phyloP scores from a whole-genome alignment of 2,329 filamentous ascomycete species.

The Pseudohalonectria lignicola region DNA sequence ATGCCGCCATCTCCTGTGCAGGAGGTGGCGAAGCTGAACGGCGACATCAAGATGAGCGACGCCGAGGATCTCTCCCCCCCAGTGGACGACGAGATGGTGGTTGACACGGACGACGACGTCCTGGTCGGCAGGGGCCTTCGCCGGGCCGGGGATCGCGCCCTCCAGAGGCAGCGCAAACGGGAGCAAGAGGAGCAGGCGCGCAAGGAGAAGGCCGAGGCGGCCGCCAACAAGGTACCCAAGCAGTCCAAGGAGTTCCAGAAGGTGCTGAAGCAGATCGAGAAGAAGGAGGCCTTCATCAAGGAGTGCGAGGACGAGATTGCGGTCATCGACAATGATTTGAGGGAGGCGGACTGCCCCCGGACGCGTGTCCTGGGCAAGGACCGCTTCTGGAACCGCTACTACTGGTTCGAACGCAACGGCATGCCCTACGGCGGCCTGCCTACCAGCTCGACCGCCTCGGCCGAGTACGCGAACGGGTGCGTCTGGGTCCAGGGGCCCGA shows the following conservation, averaged over 20 bases:
- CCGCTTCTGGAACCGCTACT: constrained; percentile 96
- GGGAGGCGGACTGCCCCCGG: constrained; percentile 86
- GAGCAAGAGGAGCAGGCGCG: constrained; percentile 52
- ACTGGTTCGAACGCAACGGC: constrained; percentile 97
- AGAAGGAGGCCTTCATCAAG: constrained; percentile 70
- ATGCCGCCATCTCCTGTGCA: constrained; percentile 50
- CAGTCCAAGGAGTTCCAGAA: constrained; percentile 85
- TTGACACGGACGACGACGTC: constrained; percentile 57
- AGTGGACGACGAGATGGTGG: constrained; percentile 50
- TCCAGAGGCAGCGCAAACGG: constrained; percentile 68
- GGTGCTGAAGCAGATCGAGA: constrained; percentile 78
- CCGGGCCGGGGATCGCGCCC: constrained; percentile 55
- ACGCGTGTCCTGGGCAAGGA: constrained; percentile 87
- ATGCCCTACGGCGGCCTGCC: constrained; percentile 92
- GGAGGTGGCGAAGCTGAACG: constrained; percentile 37
- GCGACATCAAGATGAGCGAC: constrained; percentile 51
- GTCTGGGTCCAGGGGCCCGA: constrained; percentile 96
- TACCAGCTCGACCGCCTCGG: constrained; percentile 74
- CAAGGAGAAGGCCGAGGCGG: constrained; percentile 55
- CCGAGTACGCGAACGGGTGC: constrained; percentile 80
- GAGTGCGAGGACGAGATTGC: constrained; percentile 79
- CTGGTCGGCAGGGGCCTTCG: constrained; percentile 43
- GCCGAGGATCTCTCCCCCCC: constrained; percentile 51
- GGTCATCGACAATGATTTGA: constrained; percentile 79
- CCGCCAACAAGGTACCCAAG: constrained; percentile 56